Evolutionary conservation across 78 protist species (phyloP).

Genomic region (Protostelium mycophagum): DNA sequence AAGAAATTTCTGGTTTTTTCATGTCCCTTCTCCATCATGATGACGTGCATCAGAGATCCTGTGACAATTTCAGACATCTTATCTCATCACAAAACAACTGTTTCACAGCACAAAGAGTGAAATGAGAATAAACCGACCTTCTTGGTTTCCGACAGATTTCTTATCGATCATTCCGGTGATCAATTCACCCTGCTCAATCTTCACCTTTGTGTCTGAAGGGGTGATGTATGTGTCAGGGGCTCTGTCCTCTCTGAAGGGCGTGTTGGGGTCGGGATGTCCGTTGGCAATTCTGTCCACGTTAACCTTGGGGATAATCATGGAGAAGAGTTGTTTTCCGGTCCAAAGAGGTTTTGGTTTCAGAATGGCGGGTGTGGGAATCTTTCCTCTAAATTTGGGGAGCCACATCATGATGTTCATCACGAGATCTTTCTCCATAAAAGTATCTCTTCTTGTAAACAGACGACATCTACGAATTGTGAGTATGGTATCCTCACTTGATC

Average conservation of each 20-base stretch:
- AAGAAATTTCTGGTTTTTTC: constrained; percentile 76
- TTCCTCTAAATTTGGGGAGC: constrained; percentile 89
- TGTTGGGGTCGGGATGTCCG: constrained; percentile 46
- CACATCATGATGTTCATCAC: constrained; percentile 93
- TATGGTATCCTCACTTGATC: too few species aligned
- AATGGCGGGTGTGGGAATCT: constrained; percentile 97
- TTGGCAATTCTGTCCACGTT: constrained; percentile 28
- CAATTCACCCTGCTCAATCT: constrained; percentile 86
- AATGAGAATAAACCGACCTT: constrained; percentile 28
- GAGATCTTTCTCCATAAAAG: constrained; percentile 82
- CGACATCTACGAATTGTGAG: too few species aligned
- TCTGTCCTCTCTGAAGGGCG: constrained; percentile 21
- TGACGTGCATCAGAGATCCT: constrained; percentile 85
- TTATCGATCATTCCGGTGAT: constrained; percentile 87
- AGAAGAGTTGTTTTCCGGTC: constrained; percentile 98
- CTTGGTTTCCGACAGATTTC: constrained; percentile 66
- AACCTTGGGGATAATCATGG: constrained; percentile 83
- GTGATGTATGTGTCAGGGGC: constrained; percentile 12
- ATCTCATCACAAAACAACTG: too few species aligned
- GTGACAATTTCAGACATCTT: too few species aligned
- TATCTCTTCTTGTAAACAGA: constrained; percentile 86
- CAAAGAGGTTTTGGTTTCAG: constrained; percentile 95
- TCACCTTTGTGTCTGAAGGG: constrained; percentile 82
- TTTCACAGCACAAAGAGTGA: too few species aligned
- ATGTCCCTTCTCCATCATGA: constrained; percentile 88